Base-by-base conservation (phyloP, 1,284 basidiomycete genomes). In the Moniliophthora roreri region DNA sequence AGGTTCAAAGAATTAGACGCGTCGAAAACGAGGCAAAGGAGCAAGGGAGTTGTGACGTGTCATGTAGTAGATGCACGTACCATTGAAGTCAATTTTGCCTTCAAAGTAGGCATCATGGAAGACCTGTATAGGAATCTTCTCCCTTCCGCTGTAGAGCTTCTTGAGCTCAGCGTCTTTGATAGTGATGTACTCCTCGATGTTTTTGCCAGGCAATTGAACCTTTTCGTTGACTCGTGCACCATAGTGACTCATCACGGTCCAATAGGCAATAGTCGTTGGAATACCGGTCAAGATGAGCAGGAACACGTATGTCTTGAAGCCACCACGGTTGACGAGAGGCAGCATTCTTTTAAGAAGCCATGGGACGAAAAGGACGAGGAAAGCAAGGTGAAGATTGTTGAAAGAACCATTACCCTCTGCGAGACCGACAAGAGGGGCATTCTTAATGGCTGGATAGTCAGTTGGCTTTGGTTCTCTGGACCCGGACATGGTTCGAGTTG, bases 101-200 rank as follows among this genome's bases (percentile, higher is more conserved):
- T 96, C 95, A 73, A 99, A 98, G 77, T 92, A 99, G 58, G 93
- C 92, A 76, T 99, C 97, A 70, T 99, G 90, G 80, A 98, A 97
- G 60, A 91, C 75, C 75, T 99, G 95, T 88, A 98, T 97, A 47
- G 95, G 95, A 59, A 99, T 98, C 75, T 98, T 98, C 69, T 89
- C 87, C 69, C 83, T 85, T 61, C 84, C 84, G 48, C 84, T 73
- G 77, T 95, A 98, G 62, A 87, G 80, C 24, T 79, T 77, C 74
- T 85, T 89, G 65, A 99, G 79, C 58, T 85, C 86, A 1, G 76
- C 70, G 75, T 98, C 94, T 62, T 93, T 88, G 75, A 98, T 89
- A 51, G 86, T 89, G 67, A 99, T 89, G 71, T 99, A 99, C 63
- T 90, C 82, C 64, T 91, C 88, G 58, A 97, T 83, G 61, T 89